These are phyloP conservation scores for Trichoderma breve DNA, from an alignment of 2,329 filamentous ascomycete genomes.

Conservation along the genomic window DNA sequence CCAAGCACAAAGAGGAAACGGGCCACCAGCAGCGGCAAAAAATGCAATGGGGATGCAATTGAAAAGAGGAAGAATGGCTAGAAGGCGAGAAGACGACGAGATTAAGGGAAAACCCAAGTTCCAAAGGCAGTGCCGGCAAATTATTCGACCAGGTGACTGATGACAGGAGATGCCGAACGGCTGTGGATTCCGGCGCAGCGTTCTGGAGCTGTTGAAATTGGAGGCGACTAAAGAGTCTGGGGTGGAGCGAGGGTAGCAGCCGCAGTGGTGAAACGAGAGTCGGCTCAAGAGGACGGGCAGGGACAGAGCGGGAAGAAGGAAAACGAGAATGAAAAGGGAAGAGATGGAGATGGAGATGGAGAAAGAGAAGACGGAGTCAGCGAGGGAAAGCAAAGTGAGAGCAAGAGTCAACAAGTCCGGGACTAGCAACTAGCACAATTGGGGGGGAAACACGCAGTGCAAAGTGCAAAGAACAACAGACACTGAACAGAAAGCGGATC, in stretches of 20 bases:
- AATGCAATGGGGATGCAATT: neutral
- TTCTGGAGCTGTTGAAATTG: conserved; percentile 15
- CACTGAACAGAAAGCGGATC: conserved; percentile 6
- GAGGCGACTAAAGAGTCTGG: conserved; percentile 9
- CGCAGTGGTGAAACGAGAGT: conserved; percentile 20
- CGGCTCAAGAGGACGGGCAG: conserved; percentile 4
- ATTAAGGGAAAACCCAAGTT: neutral
- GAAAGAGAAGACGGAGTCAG: conserved; percentile 4
- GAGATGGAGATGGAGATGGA: neutral
- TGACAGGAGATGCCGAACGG: conserved; percentile 19
- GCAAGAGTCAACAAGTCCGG: neutral
- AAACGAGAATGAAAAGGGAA: neutral
- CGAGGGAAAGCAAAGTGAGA: neutral
- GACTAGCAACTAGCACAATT: neutral
- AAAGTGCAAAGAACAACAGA: neutral
- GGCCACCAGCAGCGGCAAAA: neutral
- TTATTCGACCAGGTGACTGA: conserved; percentile 10
- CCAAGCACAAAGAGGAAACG: conserved; percentile 4
- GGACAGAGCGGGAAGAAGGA: conserved; percentile 4
- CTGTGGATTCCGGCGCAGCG: conserved; percentile 13
- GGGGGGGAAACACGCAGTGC: neutral
- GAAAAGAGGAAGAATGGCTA: neutral
- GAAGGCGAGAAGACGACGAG: neutral
- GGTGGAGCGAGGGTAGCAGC: conserved; percentile 19
- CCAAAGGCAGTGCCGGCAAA: conserved; percentile 7